Evolutionary conservation across 305 asterid genomes (phyloP), one percentile per base, ranked within the genome.

Genomic region (Fraxinus greggii): DNA sequence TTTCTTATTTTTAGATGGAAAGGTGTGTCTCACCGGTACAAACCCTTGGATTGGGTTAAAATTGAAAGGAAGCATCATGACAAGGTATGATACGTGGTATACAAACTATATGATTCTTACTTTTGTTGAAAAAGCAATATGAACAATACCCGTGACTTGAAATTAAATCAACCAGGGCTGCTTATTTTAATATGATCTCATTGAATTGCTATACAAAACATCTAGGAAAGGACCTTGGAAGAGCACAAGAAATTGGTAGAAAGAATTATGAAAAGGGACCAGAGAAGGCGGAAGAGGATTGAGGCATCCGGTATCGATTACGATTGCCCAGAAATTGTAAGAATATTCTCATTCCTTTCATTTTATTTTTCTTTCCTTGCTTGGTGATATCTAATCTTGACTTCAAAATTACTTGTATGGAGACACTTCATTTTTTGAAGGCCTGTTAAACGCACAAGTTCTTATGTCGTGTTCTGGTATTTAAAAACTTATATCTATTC

Each of bases 281-380:
- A 85, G 80, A 89, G 87, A 85, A 89, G 97, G 86, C 85, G 90
- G 77, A 91, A 91, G 91, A 92, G 90, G 80, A 95, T 95, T 33
- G 94, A 88, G 83, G 97, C 93, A 67, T 96, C 97, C 76, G 98
- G 98, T 35, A 93, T 95, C 78, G 93, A 92, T 32, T 95, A 93
- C 28, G 89, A 92, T 76, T 94, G 94, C 86, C 98, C 98, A 12
- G 93, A 90, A 88, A 80, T 95, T 17, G 98, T 94, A 92, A 89
- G 97, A 84, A 77, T 73, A 19, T 33, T 5, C 15, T 29, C 17
- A 45, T 19, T 3, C 78, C 36, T 32, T 26, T 26, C 45, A 23
- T 31, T 56, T 78, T 35, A 33, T 4, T 69, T 73, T n/a, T 15
- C 19, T 54, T 78, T 6, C 15, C 15, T 19, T 65, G 17, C 26